These are phyloP conservation scores for Termitomyces bulborhizus DNA, from an alignment of 768 basidiomycete species.

Conservation along the genomic window DNA sequence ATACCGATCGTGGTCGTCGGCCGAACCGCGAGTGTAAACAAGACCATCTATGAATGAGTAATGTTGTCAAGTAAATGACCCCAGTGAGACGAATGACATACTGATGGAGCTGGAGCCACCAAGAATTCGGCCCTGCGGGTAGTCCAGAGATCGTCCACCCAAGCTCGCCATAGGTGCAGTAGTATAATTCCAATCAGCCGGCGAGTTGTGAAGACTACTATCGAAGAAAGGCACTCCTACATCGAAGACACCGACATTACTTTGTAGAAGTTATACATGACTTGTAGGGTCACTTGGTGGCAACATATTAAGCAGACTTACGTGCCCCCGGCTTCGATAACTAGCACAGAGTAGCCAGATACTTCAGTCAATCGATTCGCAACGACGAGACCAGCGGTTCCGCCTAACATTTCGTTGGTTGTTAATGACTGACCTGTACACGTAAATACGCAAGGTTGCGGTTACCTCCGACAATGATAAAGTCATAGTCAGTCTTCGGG, in stretches of 20 bases:
- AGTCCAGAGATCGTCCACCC: constrained; percentile 9
- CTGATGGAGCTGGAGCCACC: constrained; percentile 16
- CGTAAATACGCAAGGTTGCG: neutral
- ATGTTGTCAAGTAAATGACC: too few relatives aligned
- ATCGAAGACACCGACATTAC: constrained; percentile 10
- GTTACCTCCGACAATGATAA: constrained; percentile 20
- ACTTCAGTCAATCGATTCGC: constrained; percentile 16
- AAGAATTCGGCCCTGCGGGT: constrained; percentile 15
- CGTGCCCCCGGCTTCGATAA: constrained; percentile 18
- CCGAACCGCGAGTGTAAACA: constrained; percentile 25
- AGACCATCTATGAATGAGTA: neutral
- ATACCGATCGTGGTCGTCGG: constrained; percentile 27
- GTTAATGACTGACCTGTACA: too few relatives aligned
- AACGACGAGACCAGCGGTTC: constrained; percentile 17
- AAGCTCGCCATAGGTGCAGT: constrained; percentile 10
- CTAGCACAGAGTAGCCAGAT: constrained; percentile 12
- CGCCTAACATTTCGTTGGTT: constrained; percentile 3
- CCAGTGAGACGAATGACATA: neutral
- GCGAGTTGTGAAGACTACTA: constrained; percentile 9
- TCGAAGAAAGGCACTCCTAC: constrained; percentile 17
- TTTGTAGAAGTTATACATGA: neutral
- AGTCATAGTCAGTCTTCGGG: constrained; percentile 14
- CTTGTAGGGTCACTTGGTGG: neutral
- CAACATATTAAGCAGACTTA: neutral
- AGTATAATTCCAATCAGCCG: constrained; percentile 17